Conservation (phyloP, 176 grass and related monocot species). For the Triticum timopheevii region DNA sequence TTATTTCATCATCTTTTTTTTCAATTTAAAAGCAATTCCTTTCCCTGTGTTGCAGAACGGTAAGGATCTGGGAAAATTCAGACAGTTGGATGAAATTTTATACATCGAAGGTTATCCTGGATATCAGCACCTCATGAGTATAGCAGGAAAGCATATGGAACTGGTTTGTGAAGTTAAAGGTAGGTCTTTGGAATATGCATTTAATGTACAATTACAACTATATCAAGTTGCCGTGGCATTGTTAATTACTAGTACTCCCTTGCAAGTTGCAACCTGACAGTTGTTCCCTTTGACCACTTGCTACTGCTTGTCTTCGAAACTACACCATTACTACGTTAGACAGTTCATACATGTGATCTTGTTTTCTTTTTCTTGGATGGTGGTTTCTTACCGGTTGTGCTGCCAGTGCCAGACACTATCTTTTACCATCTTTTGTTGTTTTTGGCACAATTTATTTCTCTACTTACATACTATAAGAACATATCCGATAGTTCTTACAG, state of each 20-base stretch:
- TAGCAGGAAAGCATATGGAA: constrained; percentile 71
- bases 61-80: constrained; percentile 79
- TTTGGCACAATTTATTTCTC: background rate
- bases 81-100: constrained; percentile 89
- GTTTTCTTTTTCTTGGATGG: constrained; percentile 1
- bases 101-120: constrained; percentile 90
- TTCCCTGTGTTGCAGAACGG: constrained; percentile 50
- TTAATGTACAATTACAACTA: constrained; percentile 1
- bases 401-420: background rate
- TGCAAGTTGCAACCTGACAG: background rate
- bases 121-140: constrained; percentile 67
- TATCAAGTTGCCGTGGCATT: background rate
- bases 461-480: background rate
- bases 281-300: background rate
- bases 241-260: constrained; percentile 2
- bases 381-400: constrained; percentile 4
- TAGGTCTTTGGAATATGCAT: constrained; percentile 26
- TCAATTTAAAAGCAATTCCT: constrained; percentile 3
- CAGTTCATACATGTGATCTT: background rate
- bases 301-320: background rate
- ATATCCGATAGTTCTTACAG: constrained; percentile 9
- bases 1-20: background rate
- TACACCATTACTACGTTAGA: background rate
- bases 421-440: background rate
- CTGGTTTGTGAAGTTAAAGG: constrained; percentile 90